Base-by-base conservation (phyloP, 2,329 filamentous ascomycete genomes). In the Ceratocystis harringtonii region DNA sequence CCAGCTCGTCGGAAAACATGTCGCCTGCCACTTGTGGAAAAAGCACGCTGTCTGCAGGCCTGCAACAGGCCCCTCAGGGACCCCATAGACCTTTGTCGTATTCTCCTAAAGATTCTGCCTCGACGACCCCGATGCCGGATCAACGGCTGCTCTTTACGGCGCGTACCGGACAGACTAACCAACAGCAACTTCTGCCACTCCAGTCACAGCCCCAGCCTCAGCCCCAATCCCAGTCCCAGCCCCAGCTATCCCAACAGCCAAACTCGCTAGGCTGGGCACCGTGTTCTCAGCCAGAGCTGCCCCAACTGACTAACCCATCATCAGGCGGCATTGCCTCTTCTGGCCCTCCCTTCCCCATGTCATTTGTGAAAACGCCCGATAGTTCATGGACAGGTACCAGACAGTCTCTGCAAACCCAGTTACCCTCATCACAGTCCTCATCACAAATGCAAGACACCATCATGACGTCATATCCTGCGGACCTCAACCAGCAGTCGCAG, bases 401-500 rank as follows among this genome's bases (percentile, higher is more conserved):
- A 8, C 61, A 50, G 25, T 7, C 61, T 45, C 43, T 62, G 22
- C 43, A 19, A 28, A 28, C 61, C 7, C n/a, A 15, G 25, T 17
- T 45, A 62, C 15, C 43, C 15, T 17, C 17, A 10, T 25, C 28
- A 15, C 41, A 50, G 41, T 5, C 61, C 25, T 12, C 30, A 22
- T 62, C 19, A 43, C 61, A 30, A 15, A 4, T 30, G 41, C 61
- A 50, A 22, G 61, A 62, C 19, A 30, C 32, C 19, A 10, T 41
- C 12, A 57, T 57, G 41, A 45, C 22, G 52, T 55, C 30, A 57
- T 64, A 44, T 52, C 50, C 19, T 19, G 10, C 22, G 12, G 55
- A 41, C 30, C n/a, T 60, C n/a, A 28, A 22, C 50, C 52, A 62
- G 12, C 64, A 65, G 32, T 44, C 62, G n/a, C 64, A 61, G 32